Conservation (phyloP, 1,139 yeast genomes). For the Kurtzmaniella quercitrusa region DNA sequence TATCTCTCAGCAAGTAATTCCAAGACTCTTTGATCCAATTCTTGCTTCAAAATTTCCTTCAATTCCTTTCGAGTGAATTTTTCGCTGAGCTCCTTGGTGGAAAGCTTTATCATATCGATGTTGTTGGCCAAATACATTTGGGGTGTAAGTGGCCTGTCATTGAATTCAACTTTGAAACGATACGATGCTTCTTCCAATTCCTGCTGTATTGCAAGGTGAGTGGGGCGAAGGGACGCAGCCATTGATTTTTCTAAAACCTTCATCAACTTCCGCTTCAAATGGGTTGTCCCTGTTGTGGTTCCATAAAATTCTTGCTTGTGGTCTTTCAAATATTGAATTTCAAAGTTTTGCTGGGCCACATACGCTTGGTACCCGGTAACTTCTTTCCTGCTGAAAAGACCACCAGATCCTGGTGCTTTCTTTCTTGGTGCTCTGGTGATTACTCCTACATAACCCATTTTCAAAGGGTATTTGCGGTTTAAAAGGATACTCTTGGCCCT, state of each 20-base stretch:
- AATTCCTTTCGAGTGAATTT: slow-evolving; percentile 81
- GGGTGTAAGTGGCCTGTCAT: slow-evolving; percentile 90
- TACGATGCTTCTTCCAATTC: slow-evolving; percentile 93
- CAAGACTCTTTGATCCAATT: slow-evolving; percentile 82
- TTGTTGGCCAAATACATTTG: slow-evolving; percentile 91
- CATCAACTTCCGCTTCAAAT: slow-evolving; percentile 76
- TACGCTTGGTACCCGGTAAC: slow-evolving; percentile 42
- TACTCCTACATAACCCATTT: slow-evolving; percentile 97
- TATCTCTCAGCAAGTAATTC: slow-evolving; percentile 85
- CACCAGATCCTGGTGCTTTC: slow-evolving; percentile 14
- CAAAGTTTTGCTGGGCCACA: slow-evolving; percentile 65
- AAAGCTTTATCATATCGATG: slow-evolving; percentile 79
- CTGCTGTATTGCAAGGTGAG: slow-evolving; percentile 78
- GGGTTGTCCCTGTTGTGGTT: slow-evolving; percentile 73
- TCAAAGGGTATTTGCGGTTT: slow-evolving; percentile 81
- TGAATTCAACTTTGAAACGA: slow-evolving; percentile 92
- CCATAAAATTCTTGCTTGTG: slow-evolving; percentile 58
- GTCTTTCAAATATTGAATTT: slow-evolving; percentile 52
- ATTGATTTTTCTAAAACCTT: slow-evolving; percentile 83
- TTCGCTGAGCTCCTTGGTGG: slow-evolving; percentile 82
- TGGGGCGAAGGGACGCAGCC: slow-evolving; percentile 86
- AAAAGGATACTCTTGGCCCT: slow-evolving; percentile 64
- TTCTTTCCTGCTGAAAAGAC: slow-evolving; percentile 33
- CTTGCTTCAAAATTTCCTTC: slow-evolving; percentile 72
- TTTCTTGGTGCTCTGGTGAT: slow-evolving; percentile 69